Percentiles rank a stretch among this genome's conserved stretches.
phyloP scores from a whole-genome alignment of 192 early-diverging fungal species.

The Endogone sp. region DNA sequence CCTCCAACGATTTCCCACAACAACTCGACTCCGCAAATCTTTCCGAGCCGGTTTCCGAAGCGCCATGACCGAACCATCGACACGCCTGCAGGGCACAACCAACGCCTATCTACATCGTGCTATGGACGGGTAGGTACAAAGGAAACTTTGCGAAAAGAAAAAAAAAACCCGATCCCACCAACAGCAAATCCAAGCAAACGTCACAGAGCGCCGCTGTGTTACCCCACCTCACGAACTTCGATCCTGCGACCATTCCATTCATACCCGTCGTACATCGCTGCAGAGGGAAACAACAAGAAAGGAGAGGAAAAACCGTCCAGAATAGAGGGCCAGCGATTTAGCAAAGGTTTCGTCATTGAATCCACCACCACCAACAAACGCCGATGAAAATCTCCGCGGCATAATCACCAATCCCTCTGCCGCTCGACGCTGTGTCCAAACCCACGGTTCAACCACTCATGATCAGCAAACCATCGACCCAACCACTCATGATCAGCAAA shows the following conservation, averaged over 20 bases:
- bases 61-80: no score
- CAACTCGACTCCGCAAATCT: not conserved
- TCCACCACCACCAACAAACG: constrained; percentile 1
- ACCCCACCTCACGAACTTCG: constrained; percentile 76
- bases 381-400: not conserved
- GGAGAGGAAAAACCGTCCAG: not conserved
- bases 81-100: not conserved
- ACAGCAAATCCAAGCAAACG: not conserved
- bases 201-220: not conserved
- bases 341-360: no score
- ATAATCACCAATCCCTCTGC: not conserved
- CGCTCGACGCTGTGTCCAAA: not conserved
- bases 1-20: constrained; percentile 1
- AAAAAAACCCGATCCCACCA: constrained; percentile 5
- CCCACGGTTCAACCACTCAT: not conserved
- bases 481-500: not conserved
- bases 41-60: no score
- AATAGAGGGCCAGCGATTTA: not conserved
- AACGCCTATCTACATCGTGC: not conserved
- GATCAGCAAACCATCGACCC: no score
- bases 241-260: constrained; percentile 72
- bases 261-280: constrained; percentile 78
- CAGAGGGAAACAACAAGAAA: constrained; percentile 26
- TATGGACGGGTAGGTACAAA: constrained; percentile 6
- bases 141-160: not conserved